Base-by-base conservation (phyloP, 805 yeast genomes). In the Torulaspora quercuum region DNA sequence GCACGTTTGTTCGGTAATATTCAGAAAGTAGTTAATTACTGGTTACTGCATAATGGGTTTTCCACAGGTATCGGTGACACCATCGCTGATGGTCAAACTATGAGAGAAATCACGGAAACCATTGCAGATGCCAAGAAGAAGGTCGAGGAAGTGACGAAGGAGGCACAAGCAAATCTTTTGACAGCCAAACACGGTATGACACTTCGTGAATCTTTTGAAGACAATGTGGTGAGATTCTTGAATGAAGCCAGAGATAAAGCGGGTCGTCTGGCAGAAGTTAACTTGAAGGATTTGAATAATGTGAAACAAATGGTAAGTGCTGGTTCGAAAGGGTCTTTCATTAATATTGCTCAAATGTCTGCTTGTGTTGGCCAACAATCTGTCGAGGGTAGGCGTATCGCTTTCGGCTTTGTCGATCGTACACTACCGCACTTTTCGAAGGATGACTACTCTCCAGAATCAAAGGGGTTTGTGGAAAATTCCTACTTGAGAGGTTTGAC, bases 121-220 rank as follows among this genome's bases (percentile, higher is more conserved):
- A 92, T 92, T 63, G 80, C 86, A 34, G 86, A 80, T 44, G 98
- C 98, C 10, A 94, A 94, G 64, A 76, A 75, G 29, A 87, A 90
- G 68, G 99, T 92, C 25, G 97, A 90, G 59, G 92, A 84, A 53
- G 90, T 90, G 37, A 90, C 92, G 43, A 67, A 76, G 50, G 95
- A 87, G 57, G 98, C 97, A 2, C 97, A 92, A 61, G 80, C 76
- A 29, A 90, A 92, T 57, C 71, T 73, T 43, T 70, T 92, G 50
- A 86, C 87, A 26, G 95, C 97, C 19, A 97, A 92, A 61, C 97
- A 97, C 19, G 99, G 99, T 82, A 92, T 92, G 99, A 92, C 99
- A 2, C 73, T 92, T 50, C 82, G 99, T 68, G 98, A 92, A 65
- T 88, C 97, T 12, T 92, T 92, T 55, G 99, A 92, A 69, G 96